Percentiles rank a stretch among this genome's conserved stretches.
Conservation (phyloP, 345 rosid genomes). For the Acer yangbiense region DNA sequence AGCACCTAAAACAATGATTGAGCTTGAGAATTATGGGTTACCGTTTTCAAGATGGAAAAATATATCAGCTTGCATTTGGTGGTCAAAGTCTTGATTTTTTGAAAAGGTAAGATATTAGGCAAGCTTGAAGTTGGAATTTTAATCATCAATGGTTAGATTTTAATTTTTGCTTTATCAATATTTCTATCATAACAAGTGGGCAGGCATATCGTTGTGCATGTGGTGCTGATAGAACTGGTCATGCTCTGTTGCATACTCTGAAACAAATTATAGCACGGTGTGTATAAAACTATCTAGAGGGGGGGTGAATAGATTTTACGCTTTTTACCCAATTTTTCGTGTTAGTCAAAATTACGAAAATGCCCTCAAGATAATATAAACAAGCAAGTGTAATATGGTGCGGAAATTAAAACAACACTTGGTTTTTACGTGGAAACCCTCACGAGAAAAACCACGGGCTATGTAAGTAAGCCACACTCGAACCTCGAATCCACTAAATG, state of each 20-base stretch:
- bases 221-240: constrained; percentile 98
- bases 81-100: constrained; percentile 98
- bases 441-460: no score
- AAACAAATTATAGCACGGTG: no score
- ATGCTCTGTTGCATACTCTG: constrained; percentile 96
- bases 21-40: constrained; percentile 90
- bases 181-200: constrained; percentile 62
- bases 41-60: constrained; percentile 97
- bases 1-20: constrained; percentile 99
- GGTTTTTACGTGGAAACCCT: no score
- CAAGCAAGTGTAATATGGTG: no score
- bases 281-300: no score
- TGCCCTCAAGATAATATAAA: no score
- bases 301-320: no score
- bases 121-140: constrained; percentile 5
- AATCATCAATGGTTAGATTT: constrained; percentile 8
- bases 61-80: constrained; percentile 98
- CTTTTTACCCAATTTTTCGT: no score
- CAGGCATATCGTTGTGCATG: constrained; percentile 99
- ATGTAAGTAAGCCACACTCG: no score
- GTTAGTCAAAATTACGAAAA: no score
- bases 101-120: constrained; percentile 64
- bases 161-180: constrained; percentile 24
- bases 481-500: no score
- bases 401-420: no score